Evolutionary conservation across 495 filamentous ascomycete genomes (phyloP), one percentile per base, ranked within the genome.

Genomic region (Penicillium cinerascens): DNA sequence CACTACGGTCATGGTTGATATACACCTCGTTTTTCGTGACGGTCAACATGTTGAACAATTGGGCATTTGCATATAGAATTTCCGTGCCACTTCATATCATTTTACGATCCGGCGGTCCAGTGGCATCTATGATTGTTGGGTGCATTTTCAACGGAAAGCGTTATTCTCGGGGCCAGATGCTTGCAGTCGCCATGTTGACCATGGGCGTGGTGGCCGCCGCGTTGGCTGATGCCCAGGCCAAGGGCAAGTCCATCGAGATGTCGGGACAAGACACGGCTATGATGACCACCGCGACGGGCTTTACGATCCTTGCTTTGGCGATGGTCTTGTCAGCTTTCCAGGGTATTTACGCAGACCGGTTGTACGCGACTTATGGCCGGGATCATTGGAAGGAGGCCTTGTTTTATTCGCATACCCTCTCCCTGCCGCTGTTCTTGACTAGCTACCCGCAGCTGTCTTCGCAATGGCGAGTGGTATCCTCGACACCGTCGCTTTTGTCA

Each of bases 1-100:
- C 93, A 0, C 75, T 97, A 37, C 77, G 78, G 44, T 87, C 88
- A 58, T 97, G 92, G 92, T 59, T 89, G 42, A 72, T 90, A 50
- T 93, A 95, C 59, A 96, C 96, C n/a, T 70, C 84, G 2, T 82
- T 96, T 49, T 97, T 97, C 72, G 91, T 95, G 60, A 78, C 80
- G 47, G 91, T 97, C 63, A 97, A 96, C 58, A 78, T 97, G 41
- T 73, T 97, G 51, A 99, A 99, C 72, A 99, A 99, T 61, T 92
- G 91, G 77, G 93, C 93, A 6, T 97, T 99, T 66, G 91, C 89
- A 51, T 97, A 96, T 72, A 86, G 89, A 52, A 97, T 99, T 43
- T 95, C 89, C 5, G 92, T 99, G 0, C 93, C 93, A 20, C 83
- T 99, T 41, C 93, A 99, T 63, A 99, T 97, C 58, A 97, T 99